These are phyloP conservation scores for Pseudomonodictys pantanalensis DNA, from an alignment of 495 filamentous ascomycete species.

Conservation along the genomic window DNA sequence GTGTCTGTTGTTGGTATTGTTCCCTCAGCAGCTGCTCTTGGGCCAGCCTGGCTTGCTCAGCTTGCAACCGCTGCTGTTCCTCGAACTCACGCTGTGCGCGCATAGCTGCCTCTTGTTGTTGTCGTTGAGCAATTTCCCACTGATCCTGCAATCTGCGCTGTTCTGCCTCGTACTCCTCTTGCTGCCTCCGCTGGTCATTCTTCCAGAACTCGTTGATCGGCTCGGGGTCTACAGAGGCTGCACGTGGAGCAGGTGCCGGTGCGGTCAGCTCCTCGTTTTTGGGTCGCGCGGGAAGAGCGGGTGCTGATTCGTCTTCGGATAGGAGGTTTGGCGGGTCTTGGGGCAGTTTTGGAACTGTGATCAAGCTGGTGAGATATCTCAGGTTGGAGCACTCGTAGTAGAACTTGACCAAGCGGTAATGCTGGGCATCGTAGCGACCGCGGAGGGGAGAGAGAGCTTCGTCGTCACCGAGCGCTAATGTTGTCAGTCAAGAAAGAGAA, in stretches of 20 bases:
- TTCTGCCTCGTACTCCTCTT: constrained; percentile 91
- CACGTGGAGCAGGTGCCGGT: constrained; percentile 57
- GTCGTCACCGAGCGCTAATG: constrained; percentile 80
- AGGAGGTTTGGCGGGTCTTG: constrained; percentile 87
- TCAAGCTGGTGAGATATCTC: constrained; percentile 90
- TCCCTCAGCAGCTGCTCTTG: constrained; percentile 85
- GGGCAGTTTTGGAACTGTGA: constrained; percentile 92
- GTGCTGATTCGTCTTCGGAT: constrained; percentile 66
- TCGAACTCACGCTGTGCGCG: constrained; percentile 91
- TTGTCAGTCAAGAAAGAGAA: neutral
- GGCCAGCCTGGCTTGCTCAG: constrained; percentile 84
- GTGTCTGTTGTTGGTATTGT: constrained; percentile 85
- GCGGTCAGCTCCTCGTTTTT: constrained; percentile 63
- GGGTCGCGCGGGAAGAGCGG: constrained; percentile 78
- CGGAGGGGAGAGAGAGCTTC: constrained; percentile 91
- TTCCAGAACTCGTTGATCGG: constrained; percentile 98
- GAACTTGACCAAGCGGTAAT: constrained; percentile 92
- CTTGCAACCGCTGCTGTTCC: constrained; percentile 83
- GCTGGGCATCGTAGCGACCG: constrained; percentile 86
- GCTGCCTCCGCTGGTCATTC: constrained; percentile 81
- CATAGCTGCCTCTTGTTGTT: constrained; percentile 75
- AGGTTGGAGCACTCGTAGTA: constrained; percentile 99
- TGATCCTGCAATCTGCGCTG: constrained; percentile 83
- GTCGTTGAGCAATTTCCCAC: constrained; percentile 68
- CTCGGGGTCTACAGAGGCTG: constrained; percentile 72